Percentiles rank a stretch among this genome's conserved stretches.
Conservation (phyloP, 345 rosid species). For the Bruguiera parviflora region DNA sequence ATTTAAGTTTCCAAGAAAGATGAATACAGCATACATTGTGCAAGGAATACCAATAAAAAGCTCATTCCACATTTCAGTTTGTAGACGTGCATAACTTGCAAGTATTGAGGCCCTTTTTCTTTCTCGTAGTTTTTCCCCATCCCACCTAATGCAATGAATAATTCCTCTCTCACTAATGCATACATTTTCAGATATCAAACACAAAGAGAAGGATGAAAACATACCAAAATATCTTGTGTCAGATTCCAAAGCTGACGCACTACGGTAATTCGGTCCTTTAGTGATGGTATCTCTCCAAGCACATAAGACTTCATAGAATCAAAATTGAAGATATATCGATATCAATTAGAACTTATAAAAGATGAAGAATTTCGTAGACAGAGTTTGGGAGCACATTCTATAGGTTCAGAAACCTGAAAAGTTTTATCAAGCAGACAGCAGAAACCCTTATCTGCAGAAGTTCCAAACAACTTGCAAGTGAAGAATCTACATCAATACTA, state of each 20-base stretch:
- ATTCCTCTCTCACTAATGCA: not conserved
- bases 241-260: slow-evolving; percentile 99
- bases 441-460: not conserved
- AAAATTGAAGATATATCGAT: slow-evolving; percentile 22
- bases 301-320: slow-evolving; percentile 69
- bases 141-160: not conserved
- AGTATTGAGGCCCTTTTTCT: not conserved
- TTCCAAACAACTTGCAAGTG: slow-evolving; percentile 6
- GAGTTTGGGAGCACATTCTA: not conserved
- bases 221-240: slow-evolving; percentile 87
- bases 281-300: slow-evolving; percentile 93
- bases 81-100: not conserved
- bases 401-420: not conserved
- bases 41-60: not conserved
- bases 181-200: slow-evolving; percentile 4
- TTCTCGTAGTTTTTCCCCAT: too few species aligned
- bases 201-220: slow-evolving; percentile 8
- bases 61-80: not conserved
- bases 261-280: slow-evolving; percentile 72
- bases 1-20: slow-evolving; percentile 1
- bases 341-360: slow-evolving; percentile 13
- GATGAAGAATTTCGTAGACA: not conserved
- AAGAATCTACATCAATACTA: slow-evolving; percentile 15
- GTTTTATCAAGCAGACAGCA: not conserved
- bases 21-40: not conserved